Evolutionary conservation across 1,284 basidiomycete species (phyloP), one percentile per base, ranked within the genome.

Genomic region (Ustilago crameri): DNA sequence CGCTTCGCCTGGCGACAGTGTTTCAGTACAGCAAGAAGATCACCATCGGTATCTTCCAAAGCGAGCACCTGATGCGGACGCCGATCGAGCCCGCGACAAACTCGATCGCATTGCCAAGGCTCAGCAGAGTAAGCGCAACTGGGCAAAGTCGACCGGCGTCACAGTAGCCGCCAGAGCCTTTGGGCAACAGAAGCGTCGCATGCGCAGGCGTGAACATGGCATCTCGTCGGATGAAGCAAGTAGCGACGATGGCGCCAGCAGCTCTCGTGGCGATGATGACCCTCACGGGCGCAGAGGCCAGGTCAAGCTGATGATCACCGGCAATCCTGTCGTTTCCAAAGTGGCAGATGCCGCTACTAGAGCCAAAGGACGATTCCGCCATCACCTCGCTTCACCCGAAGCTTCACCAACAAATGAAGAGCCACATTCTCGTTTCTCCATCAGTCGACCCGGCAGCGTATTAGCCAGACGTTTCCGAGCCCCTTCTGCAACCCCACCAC

Each of bases 251-350:
- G 18, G 41, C 12, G 48, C n/a, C n/a, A n/a, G 45, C 17, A 23
- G 17, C n/a, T 51, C 43, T 3, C 26, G 48, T 2, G 51, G 61
- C 5, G 24, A 50, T 15, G 23, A 51, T 9, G 41, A 57, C 0
- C 17, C n/a, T 24, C 30, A 18, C 3, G 26, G 9, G 7, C 44
- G 27, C 15, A 60, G 35, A 3, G 63, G 49, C 18, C 75, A 75
- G 56, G 76, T 78, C 46, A 68, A 66, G 45, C 65, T 78, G 34
- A 75, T 63, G 64, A 75, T 78, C 52, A 67, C 59, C 0, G 76
- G 63, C 41, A 67, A 75, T 23, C 68, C 74, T 5, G 70, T 78
- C 35, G 55, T 77, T 20, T 66, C 48, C 20, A 62, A 52, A 40
- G 61, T 63, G 26, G 41, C 58, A 14, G 45, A 51, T 30, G 66